Base-by-base conservation (phyloP, 73 alveolate genomes). In the Blepharisma stoltei region DNA sequence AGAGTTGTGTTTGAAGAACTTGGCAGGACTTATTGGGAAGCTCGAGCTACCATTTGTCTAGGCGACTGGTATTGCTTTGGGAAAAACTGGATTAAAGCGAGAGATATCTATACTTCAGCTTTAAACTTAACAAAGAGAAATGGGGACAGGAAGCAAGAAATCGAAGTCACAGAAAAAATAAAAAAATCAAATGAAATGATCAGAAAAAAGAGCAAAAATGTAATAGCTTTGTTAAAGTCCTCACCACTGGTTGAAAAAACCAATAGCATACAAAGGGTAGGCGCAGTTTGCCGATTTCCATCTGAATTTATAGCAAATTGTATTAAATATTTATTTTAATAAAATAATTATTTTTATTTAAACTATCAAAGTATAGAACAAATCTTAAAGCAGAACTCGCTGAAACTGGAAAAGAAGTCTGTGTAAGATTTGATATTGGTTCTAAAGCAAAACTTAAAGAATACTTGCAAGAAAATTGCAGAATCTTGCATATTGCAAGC, bases 201-300 rank as follows among this genome's bases (percentile, higher is more conserved):
- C 46, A n/a, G 14, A 14, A 60, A 25, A 25, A 60, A n/a, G 18
- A 60, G 23, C 2, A n/a, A 60, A 60, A 60, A 60, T 25, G 14
- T 14, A 2, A 60, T 60, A 18, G 11, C 46, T 60, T 25, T 60
- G 5, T 38, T 60, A 8, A 60, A 60, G 5, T n/a, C 73, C 4
- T 60, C 23, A 2, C 73, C 73, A 20, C 5, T 60, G 2, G 73
- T 60, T 20, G 73, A 60, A 60, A 60, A 60, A 60, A n/a, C 23
- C 3, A 25, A 25, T 2, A 60, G 23, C 5, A 60, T 60, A 8
- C 14, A n/a, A 20, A 60, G 45, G 2, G 73, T 38, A 18, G 73
- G 73, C 0, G n/a, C 48, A 11, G 23, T 60, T 60, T 60, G 73
- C 48, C 37, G 73, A 20, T 60, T 60, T 5, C 23, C 73, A 14